Evolutionary conservation across 331 rosid species (phyloP), one percentile per base, ranked within the genome.

Genomic region (Malus hybrid): DNA sequence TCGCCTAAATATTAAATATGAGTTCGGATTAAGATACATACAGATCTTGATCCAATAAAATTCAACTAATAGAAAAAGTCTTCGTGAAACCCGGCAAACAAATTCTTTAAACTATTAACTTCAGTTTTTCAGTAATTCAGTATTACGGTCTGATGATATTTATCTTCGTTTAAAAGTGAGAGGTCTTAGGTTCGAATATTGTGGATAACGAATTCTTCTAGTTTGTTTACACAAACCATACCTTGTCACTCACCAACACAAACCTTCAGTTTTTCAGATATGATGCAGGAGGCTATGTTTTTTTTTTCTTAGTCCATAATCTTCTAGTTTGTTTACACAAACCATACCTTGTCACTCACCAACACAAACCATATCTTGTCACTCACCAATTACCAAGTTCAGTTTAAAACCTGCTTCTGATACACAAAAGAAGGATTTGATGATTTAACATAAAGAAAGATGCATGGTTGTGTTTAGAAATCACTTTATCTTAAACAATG

Each of bases 381-480:
- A 63, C 14, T 32, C 53, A 69, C 63, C 57, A 73, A 36, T 36
- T 50, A 57, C 50, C 56, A 28, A 44, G 20, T 70, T 34, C 42
- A 66, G 22, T 39, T 63, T 53, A 29, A 46, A 78, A 39, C n/a
- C 29, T 33, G 46, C 71, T 67, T 62, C 65, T 8, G 28, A 58
- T 14, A 73, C 56, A 73, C 71, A 66, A 76, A 78, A 79, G 81
- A 86, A 66, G 78, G 76, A 84, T 78, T 83, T 84, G 77, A 72
- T 75, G 70, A 77, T 36, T 52, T 81, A 79, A 75, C 71, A 72
- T 77, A 89, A 85, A 86, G 80, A 10, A 39, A 46, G 63, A 28
- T 26, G 76, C 79, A 80, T 76, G 63, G 76, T 76, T 67, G 30
- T 63, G 68, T 69, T 63, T 10, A 39, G 46, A 39, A 39, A 39